Conservation (phyloP, 75 land plant species). For the Larix kaempferi region DNA sequence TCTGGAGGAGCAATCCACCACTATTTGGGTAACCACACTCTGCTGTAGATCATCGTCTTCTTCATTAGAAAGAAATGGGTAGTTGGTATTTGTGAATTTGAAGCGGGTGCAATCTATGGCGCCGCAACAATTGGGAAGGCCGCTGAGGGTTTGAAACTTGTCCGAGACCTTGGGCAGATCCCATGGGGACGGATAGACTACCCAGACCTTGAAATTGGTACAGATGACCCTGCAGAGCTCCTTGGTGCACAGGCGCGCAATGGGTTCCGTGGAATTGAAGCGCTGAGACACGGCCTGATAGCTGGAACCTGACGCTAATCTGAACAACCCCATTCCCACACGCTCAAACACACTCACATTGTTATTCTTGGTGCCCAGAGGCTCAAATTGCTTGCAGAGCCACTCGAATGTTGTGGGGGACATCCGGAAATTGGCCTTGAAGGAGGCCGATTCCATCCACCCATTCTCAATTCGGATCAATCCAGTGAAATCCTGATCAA, state of each 20-base stretch:
- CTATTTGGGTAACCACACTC: conserved; percentile 50
- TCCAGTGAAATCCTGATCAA: conserved; percentile 3
- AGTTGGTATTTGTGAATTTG: conserved; percentile 1
- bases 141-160: conserved; percentile 26
- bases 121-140: conserved; percentile 70
- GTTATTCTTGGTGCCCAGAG: conserved; percentile 19
- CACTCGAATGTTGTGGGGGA: conserved; percentile 59
- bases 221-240: conserved; percentile 63
- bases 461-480: background rate
- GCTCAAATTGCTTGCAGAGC: conserved; percentile 61
- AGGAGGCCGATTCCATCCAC: conserved; percentile 23
- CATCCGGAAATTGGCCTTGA: conserved; percentile 42
- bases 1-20: conserved; percentile 46
- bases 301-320: conserved; percentile 52
- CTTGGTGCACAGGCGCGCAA: conserved; percentile 40
- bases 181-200: conserved; percentile 41
- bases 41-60: conserved; percentile 9
- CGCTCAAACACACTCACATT: conserved; percentile 18
- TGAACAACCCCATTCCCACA: conserved; percentile 52
- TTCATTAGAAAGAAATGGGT: background rate
- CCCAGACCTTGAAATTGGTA: conserved; percentile 55
- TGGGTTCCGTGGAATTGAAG: conserved; percentile 45
- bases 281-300: conserved; percentile 30
- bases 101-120: conserved; percentile 45
- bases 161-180: conserved; percentile 24